Evolutionary conservation across 331 rosid species (phyloP).

Genomic region (Prunus yedoensis): DNA sequence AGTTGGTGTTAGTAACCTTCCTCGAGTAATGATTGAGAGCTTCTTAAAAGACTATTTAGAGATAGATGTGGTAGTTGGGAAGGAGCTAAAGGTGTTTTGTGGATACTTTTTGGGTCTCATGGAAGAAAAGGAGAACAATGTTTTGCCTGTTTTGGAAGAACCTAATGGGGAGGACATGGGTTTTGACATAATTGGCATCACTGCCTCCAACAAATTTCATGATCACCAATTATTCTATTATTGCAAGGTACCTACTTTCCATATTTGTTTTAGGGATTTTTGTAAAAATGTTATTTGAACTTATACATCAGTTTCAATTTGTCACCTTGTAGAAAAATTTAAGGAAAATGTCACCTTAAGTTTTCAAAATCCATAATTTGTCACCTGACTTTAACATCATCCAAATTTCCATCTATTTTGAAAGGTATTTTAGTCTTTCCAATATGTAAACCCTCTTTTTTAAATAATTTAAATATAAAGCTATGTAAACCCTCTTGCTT

Average conservation of each 20-base stretch:
- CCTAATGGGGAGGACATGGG: slow-evolving; percentile 25
- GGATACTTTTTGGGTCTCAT: slow-evolving; percentile 75
- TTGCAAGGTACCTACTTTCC: slow-evolving; percentile 54
- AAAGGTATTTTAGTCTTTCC: too few species aligned
- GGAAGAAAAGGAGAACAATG: slow-evolving; percentile 35
- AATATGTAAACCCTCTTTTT: too few species aligned
- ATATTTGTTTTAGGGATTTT: neutral
- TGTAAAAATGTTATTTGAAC: too few species aligned
- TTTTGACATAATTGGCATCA: slow-evolving; percentile 52
- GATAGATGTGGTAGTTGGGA: slow-evolving; percentile 61
- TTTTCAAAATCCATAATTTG: too few species aligned
- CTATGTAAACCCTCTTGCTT: too few species aligned
- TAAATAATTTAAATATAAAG: too few species aligned
- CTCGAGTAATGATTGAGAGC: slow-evolving; percentile 70
- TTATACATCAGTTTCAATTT: too few species aligned
- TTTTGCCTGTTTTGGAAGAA: slow-evolving; percentile 26
- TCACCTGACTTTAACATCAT: too few species aligned
- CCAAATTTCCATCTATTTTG: too few species aligned
- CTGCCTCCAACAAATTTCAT: slow-evolving; percentile 25
- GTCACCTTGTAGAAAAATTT: too few species aligned
- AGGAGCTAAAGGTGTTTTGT: slow-evolving; percentile 53
- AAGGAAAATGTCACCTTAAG: too few species aligned
- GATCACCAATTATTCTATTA: slow-evolving; percentile 40
- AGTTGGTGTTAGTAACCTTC: slow-evolving; percentile 58
- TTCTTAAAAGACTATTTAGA: slow-evolving; percentile 76